phyloP scores from a whole-genome alignment of 305 asterid species.

The Fraxinus albicans region DNA sequence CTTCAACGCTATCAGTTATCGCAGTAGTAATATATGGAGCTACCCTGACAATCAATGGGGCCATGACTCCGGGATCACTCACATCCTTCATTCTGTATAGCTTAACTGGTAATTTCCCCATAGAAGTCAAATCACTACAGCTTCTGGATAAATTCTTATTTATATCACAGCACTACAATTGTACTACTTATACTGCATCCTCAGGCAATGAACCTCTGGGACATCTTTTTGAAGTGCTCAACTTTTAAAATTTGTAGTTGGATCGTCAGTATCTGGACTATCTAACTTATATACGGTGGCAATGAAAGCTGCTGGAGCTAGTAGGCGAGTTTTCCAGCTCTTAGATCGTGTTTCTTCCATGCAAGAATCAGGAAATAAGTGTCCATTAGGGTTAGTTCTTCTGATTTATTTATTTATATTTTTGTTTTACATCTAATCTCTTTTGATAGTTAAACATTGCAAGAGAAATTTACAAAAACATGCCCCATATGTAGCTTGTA shows the following conservation, averaged over 20 bases:
- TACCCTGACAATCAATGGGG: conserved; percentile 69
- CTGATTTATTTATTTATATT: neutral
- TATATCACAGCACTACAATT: neutral
- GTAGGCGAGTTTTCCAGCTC: conserved; percentile 89
- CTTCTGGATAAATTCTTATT: conserved; percentile 3
- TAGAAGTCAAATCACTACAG: neutral
- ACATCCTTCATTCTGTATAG: conserved; percentile 87
- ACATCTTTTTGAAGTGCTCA: conserved; percentile 15
- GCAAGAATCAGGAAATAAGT: conserved; percentile 71
- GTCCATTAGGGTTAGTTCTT: conserved; percentile 68
- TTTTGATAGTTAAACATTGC: neutral
- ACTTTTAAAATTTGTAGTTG: conserved; percentile 49
- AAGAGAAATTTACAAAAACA: neutral
- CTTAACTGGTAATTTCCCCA: conserved; percentile 55
- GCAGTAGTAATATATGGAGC: conserved; percentile 88
- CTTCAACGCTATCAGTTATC: conserved; percentile 79
- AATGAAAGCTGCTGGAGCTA: conserved; percentile 98
- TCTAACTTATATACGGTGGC: conserved; percentile 67
- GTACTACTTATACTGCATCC: neutral
- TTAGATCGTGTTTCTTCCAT: conserved; percentile 74
- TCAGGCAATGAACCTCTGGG: neutral
- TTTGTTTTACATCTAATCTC: neutral
- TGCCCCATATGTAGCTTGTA: neutral
- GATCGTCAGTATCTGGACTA: conserved; percentile 69
- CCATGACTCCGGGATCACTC: conserved; percentile 75